Evolutionary conservation across 1,139 yeast genomes (phyloP), one percentile per base, ranked within the genome.

Genomic region (Hansenula anomala): DNA sequence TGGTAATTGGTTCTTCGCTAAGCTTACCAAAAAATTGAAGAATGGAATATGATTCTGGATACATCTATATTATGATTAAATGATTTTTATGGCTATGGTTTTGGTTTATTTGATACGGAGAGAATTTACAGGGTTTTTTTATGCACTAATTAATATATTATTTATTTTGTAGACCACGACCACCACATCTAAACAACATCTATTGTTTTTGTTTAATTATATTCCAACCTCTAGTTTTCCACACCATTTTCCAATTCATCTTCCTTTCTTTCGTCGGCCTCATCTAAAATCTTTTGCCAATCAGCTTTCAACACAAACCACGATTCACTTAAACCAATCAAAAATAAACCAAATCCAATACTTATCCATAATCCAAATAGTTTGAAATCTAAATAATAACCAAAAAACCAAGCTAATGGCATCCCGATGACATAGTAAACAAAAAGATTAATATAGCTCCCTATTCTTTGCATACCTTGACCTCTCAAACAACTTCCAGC

Each of bases 351-450:
- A 31, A 76, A 58, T 1, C 92, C 87, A 41, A 88, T 76, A 8
- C 96, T 96, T n/a, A 80, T 51, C 98, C 98, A 92, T 39, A 92
- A 65, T 0, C 97, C 97, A 22, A 63, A 58, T 11, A 89, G 65
- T 40, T 74, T 68, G 60, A 73, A 60, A 34, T 73, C 73, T 9
- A 66, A 61, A 25, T 64, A 58, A 56, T 80, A 81, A 28, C 89
- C 81, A 30, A 88, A 65, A 2, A 71, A 54, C 42, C 85, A 59
- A 0, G 90, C 89, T 22, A 86, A 55, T 0, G 97, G 97, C 18
- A 82, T 66, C 2, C 84, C 88, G 39, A 80, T 59, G 4, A 67
- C 58, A 58, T 89, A 89, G 60, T 89, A 89, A 1, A 84, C 80
- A 14, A 86, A 60, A 41, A 89, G 68, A 55, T 88, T 89, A 34